Evolutionary conservation across 805 yeast genomes (phyloP).

Genomic region (Metschnikowia lachancei): DNA sequence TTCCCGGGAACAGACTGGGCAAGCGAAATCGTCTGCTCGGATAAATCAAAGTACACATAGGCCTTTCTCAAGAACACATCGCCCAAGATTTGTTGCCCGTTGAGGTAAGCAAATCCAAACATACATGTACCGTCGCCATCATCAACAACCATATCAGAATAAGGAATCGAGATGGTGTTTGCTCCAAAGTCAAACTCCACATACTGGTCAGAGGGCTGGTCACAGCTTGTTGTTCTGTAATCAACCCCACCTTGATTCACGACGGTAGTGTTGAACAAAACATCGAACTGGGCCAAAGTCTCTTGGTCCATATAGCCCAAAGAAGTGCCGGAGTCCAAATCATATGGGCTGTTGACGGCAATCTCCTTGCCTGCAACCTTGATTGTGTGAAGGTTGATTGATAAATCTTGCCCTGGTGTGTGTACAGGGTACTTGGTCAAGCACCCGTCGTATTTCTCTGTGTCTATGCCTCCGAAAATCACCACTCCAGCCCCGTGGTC

Average conservation of each 20-base stretch:
- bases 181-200: conserved; percentile 16
- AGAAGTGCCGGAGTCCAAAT: conserved; percentile 19
- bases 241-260: conserved; percentile 8
- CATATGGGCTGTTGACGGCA: conserved; percentile 5
- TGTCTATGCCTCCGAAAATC: conserved; percentile 44
- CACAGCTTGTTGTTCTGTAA: conserved; percentile 14
- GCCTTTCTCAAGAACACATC: conserved; percentile 20
- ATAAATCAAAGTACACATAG: conserved; percentile 20
- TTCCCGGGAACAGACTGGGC: conserved; percentile 13
- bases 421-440: conserved; percentile 11
- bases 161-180: conserved; percentile 10
- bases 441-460: conserved; percentile 31
- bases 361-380: conserved; percentile 4
- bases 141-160: conserved; percentile 10
- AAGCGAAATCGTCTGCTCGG: conserved; percentile 17
- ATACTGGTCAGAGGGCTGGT: conserved; percentile 16
- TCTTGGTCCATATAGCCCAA: conserved; percentile 9
- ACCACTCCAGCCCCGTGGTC: conserved; percentile 28
- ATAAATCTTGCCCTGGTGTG: conserved; percentile 6
- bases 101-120: conserved; percentile 13
- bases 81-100: conserved; percentile 15
- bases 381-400: conserved; percentile 5
- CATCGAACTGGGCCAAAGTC: conserved; percentile 8
- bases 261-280: conserved; percentile 9
- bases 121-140: conserved; percentile 15